phyloP scores from a whole-genome alignment of 345 rosid species.

The Populus nigra region DNA sequence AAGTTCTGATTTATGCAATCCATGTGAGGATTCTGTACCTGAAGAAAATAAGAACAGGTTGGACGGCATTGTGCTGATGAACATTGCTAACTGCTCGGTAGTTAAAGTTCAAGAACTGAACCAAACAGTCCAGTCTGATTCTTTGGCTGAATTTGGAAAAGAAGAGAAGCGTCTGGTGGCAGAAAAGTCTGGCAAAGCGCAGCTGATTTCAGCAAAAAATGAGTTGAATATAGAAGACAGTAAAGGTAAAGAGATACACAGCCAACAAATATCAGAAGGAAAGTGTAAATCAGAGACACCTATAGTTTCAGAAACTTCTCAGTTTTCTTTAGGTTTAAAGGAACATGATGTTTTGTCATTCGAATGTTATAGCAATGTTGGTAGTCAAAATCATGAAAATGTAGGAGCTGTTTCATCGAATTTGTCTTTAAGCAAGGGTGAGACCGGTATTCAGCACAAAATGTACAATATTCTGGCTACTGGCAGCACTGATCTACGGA shows the following conservation, averaged over 20 bases:
- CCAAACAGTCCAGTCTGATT: conserved; percentile 20
- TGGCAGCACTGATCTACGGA: conserved; percentile 17
- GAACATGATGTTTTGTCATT: conserved; percentile 16
- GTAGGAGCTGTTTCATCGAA: conserved; percentile 37
- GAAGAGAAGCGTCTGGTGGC: conserved; percentile 24
- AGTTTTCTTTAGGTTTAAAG: conserved; percentile 33
- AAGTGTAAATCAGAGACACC: conserved; percentile 24
- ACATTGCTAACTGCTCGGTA: conserved; percentile 5
- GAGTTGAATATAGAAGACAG: conserved; percentile 30
- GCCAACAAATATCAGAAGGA: conserved; percentile 23
- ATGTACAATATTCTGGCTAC: conserved; percentile 19
- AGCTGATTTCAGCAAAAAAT: conserved; percentile 20
- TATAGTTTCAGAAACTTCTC: conserved; percentile 27
- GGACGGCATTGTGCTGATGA: conserved; percentile 12
- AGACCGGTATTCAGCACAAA: conserved; percentile 21
- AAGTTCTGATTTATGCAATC: conserved; percentile 31
- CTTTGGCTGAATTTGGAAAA: conserved; percentile 25
- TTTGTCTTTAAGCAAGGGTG: conserved; percentile 52
- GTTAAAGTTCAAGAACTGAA: conserved; percentile 38
- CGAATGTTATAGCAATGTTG: conserved; percentile 25
- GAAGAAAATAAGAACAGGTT: conserved; percentile 19
- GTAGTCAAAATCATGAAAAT: conserved; percentile 26
- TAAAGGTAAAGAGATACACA: conserved; percentile 22
- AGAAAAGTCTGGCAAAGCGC: conserved; percentile 18
- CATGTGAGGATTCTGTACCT: conserved; percentile 5